phyloP scores from a whole-genome alignment of 768 basidiomycete genomes.

The Calocybe indica region DNA sequence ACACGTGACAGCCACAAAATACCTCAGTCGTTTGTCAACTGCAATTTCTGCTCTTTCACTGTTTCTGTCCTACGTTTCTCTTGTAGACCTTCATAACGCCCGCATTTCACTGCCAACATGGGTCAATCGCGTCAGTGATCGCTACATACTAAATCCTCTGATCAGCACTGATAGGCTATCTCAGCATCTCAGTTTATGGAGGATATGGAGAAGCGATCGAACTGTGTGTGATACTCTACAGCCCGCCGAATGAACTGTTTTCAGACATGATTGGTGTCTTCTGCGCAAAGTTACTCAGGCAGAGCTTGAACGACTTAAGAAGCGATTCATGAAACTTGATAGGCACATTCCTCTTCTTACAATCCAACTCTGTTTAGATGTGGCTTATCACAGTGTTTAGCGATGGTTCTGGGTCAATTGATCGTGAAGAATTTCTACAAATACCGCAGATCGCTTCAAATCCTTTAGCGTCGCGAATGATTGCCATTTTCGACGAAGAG shows the following conservation, averaged over 20 bases:
- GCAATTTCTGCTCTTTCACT: not conserved
- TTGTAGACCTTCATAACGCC: conserved; percentile 3
- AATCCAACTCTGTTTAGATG: not conserved
- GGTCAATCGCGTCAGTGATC: conserved; percentile 74
- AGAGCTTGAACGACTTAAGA: conserved; percentile 94
- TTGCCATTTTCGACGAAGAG: conserved; percentile 99
- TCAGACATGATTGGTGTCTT: not conserved
- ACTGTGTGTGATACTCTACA: conserved; percentile 60
- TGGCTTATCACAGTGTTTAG: conserved; percentile 29
- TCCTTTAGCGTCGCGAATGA: conserved; percentile 94
- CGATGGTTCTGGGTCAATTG: conserved; percentile 96
- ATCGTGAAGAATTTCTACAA: conserved; percentile 97
- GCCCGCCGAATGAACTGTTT: too few relatives aligned
- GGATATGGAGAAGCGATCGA: conserved; percentile 96
- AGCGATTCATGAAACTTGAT: conserved; percentile 99
- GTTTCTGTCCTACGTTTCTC: not conserved
- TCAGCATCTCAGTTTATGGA: conserved; percentile 92
- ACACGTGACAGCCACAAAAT: too few relatives aligned
- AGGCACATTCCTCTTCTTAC: conserved; percentile 41
- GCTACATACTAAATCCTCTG: not conserved
- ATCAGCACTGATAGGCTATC: not conserved
- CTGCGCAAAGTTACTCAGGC: conserved; percentile 74
- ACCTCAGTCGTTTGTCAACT: too few relatives aligned
- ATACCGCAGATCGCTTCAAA: conserved; percentile 99
- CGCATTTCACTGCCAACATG: conserved; percentile 27